Conservation (phyloP, 768 basidiomycete species). For the Vararia minispora region DNA sequence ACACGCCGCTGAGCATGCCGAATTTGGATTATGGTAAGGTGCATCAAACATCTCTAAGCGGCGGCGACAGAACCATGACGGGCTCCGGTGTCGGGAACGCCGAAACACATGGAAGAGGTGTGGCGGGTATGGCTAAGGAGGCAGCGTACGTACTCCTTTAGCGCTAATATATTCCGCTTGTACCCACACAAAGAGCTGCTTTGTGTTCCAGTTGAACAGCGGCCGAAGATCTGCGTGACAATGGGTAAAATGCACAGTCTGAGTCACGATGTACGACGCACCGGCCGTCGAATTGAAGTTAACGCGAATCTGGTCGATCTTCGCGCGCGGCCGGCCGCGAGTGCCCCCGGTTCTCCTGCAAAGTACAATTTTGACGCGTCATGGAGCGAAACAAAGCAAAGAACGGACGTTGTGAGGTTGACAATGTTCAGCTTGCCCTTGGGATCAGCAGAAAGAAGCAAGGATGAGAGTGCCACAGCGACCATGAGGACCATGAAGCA, state of each 20-base stretch:
- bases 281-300: constrained; percentile 78
- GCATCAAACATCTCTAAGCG: no score
- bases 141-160: constrained; percentile 50
- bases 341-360: constrained; percentile 8
- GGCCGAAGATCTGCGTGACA: constrained; percentile 60
- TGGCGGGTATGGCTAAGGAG: no score
- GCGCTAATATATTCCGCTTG: constrained; percentile 72
- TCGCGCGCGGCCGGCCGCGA: no score
- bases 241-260: no score
- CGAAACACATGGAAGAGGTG: no score
- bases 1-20: no score
- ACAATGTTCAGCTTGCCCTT: constrained; percentile 46
- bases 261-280: no score
- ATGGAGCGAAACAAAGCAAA: not conserved
- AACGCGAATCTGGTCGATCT: constrained; percentile 48
- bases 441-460: constrained; percentile 48
- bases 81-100: no score
- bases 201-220: constrained; percentile 94
- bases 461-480: constrained; percentile 63
- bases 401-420: constrained; percentile 70
- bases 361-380: constrained; percentile 2
- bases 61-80: no score
- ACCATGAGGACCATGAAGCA: constrained; percentile 64
- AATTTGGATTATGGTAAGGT: no score
- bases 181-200: constrained; percentile 83